Conservation (phyloP, 495 filamentous ascomycete genomes). For the Aspergillus cavernicola region DNA sequence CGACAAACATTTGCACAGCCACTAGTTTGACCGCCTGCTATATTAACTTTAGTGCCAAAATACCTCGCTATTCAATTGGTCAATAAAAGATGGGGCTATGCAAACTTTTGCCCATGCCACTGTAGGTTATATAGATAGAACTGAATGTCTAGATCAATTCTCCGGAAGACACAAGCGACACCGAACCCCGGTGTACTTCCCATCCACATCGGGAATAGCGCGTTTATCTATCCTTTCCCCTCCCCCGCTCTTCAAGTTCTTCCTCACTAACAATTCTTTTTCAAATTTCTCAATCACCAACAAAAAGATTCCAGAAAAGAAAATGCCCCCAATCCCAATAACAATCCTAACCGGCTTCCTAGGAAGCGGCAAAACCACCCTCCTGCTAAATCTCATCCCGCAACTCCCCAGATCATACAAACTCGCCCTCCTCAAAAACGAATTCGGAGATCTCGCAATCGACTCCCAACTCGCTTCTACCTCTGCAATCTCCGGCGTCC, state of each 20-base stretch:
- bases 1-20: too few relatives aligned
- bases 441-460: slow-evolving; percentile 91
- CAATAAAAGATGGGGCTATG: too few relatives aligned
- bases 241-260: background rate
- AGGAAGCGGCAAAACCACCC: slow-evolving; percentile 89
- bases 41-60: too few relatives aligned
- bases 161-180: background rate
- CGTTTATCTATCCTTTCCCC: background rate
- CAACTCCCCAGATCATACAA: slow-evolving; percentile 76
- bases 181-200: slow-evolving; percentile 7
- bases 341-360: slow-evolving; percentile 95
- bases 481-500: slow-evolving; percentile 78
- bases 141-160: too few relatives aligned
- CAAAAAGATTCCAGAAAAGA: too few relatives aligned
- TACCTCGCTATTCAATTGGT: too few relatives aligned
- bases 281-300: background rate
- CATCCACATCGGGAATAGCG: slow-evolving; percentile 15
- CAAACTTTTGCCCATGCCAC: too few relatives aligned
- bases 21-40: too few relatives aligned
- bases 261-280: background rate
- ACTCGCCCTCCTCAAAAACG: slow-evolving; percentile 95
- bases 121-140: too few relatives aligned
- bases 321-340: slow-evolving; percentile 71
- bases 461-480: slow-evolving; percentile 86
- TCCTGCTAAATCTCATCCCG: slow-evolving; percentile 83